Base-by-base conservation (phyloP, 441 rosid species). In the Erodium trifolium region DNA sequence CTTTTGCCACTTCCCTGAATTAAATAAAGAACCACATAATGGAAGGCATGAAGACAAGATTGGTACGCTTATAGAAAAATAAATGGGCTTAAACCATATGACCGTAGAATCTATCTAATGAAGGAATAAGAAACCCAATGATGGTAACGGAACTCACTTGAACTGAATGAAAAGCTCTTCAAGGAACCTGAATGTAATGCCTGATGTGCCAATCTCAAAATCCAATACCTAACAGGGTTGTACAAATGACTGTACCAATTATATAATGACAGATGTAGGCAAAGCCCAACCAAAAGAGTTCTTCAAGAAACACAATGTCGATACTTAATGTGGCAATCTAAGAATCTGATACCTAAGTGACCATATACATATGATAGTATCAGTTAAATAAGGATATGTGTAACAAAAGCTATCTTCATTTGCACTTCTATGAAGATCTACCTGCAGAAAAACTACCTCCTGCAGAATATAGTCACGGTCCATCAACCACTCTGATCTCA, bases 381-480 rank as follows among this genome's bases (percentile, higher is more conserved):
- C 12, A 65, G 55, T 13, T 37, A 67, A 65, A 27, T 39, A 41
- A 67, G 55, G 59, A 71, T 29, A 10, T 4, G 14, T 62, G 17
- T 67, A 8, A 39, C 19, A 70, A 60, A 55, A 27, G 71, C 59
- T 23, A 10, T 71, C 67, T 55, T 2, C 65, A 27, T 62, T 27
- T 4, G 65, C 2, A 72, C 8, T 59, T 63, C 29, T 57, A 41
- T 4, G 66, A 35, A 72, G 37, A 68, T 47, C 70, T 75, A 90
- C 96, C 96, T 87, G 82, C 77, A 92, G 73, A 65, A 90, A 85
- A 69, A 87, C 65, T n/a, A 86, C 73, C 79, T 90, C 93, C 96
- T 90, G 77, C 63, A 77, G 23, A 78, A 60, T 64, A 65, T 35
- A 41, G 62, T 57, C 35, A 62, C 34, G 5, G 14, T 12, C 35